Evolutionary conservation across 202 grass and related monocot species (phyloP).

Genomic region (Carex sylvatica): DNA sequence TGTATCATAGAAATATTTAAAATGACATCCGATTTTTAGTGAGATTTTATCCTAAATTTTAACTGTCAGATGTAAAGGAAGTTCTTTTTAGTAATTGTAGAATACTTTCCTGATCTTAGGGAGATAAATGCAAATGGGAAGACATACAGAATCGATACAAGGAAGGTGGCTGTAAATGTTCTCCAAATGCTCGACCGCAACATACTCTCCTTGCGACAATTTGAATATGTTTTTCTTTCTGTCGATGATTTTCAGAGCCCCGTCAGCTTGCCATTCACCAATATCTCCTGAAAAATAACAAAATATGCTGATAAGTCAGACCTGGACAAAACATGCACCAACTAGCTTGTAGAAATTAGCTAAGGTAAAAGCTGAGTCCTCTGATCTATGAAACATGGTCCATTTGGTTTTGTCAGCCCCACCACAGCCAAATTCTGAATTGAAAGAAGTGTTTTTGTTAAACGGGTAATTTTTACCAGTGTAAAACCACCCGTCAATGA

Average conservation of each 20-base stretch:
- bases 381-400: background rate
- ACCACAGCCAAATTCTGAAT: no score
- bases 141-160: slow-evolving; percentile 65
- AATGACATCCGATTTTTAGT: background rate
- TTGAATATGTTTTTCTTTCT: slow-evolving; percentile 99
- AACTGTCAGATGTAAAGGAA: background rate
- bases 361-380: background rate
- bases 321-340: background rate
- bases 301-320: background rate
- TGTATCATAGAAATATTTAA: background rate
- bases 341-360: background rate
- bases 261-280: slow-evolving; percentile 84
- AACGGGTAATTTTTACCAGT: slow-evolving; percentile 49
- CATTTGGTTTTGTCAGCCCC: no score
- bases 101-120: background rate
- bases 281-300: slow-evolving; percentile 55
- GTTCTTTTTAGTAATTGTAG: background rate
- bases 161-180: slow-evolving; percentile 70
- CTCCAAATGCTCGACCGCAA: slow-evolving; percentile 82
- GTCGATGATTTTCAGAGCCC: slow-evolving; percentile 92
- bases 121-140: background rate
- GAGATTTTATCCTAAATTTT: background rate
- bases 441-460: no score
- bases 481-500: slow-evolving; percentile 87
- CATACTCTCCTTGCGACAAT: slow-evolving; percentile 90